Evolutionary conservation across 306 rosid genomes (phyloP).

Genomic region (Hippophae rhamnoides): DNA sequence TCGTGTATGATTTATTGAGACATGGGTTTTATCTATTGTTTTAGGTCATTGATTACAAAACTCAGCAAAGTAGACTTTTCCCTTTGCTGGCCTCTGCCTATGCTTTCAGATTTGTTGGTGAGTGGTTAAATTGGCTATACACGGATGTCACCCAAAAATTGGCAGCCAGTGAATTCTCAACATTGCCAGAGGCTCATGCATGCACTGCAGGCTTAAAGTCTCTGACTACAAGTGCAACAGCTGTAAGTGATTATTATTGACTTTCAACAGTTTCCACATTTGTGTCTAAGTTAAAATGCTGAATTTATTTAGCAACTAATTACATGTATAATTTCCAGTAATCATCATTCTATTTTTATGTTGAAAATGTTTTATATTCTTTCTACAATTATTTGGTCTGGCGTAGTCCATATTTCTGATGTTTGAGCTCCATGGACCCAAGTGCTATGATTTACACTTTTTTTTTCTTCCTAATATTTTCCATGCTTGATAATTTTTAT

Average conservation of each 20-base stretch:
- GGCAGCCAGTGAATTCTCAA: conserved; percentile 69
- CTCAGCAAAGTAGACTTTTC: conserved; percentile 91
- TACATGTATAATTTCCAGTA: too few species aligned
- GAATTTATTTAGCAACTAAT: too few species aligned
- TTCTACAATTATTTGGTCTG: too few species aligned
- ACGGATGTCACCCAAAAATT: conserved; percentile 75
- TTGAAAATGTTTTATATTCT: too few species aligned
- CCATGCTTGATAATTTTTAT: background rate
- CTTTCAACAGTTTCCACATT: background rate
- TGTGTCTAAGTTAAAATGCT: background rate
- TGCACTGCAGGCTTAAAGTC: conserved; percentile 98
- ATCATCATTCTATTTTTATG: too few species aligned
- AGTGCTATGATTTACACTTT: too few species aligned
- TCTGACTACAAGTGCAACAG: conserved; percentile 79
- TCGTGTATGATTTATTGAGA: background rate
- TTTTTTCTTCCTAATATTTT: background rate
- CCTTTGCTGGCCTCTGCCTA: conserved; percentile 97
- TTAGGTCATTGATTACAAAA: conserved; percentile 93
- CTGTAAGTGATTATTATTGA: conserved; percentile 46
- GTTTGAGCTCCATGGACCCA: too few species aligned
- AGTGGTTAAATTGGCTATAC: conserved; percentile 88
- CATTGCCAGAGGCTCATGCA: conserved; percentile 96
- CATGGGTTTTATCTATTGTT: conserved; percentile 18
- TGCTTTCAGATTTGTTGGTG: conserved; percentile 93
- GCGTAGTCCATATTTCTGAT: too few species aligned